A percentile compares a stretch with the other conserved stretches of the same genome.
These are phyloP conservation scores for Dissophora globulifera DNA, from an alignment of 192 early-diverging fungal genomes.

Conservation along the genomic window DNA sequence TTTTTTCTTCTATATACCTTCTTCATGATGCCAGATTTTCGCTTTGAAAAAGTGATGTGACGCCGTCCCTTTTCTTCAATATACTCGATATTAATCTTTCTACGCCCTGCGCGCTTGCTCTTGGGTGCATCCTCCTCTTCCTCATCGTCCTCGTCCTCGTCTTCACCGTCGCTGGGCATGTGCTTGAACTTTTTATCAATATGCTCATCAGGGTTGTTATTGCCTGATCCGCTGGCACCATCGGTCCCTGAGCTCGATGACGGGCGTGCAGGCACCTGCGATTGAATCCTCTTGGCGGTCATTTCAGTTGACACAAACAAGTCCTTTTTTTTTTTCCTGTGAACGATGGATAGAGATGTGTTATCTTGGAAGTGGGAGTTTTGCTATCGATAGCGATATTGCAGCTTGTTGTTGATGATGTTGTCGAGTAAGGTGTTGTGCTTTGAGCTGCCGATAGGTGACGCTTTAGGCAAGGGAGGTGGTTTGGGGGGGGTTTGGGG, in stretches of 20 bases:
- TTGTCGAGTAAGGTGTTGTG: no score
- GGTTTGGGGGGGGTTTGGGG: no score
- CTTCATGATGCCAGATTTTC: slow-evolving; percentile 98
- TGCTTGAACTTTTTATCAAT: slow-evolving; percentile 54
- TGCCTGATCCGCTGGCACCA: neutral
- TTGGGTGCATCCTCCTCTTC: slow-evolving; percentile 62
- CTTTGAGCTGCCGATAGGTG: no score
- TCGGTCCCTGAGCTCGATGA: slow-evolving; percentile 17
- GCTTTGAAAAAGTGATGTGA: slow-evolving; percentile 95
- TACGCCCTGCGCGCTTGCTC: slow-evolving; percentile 78
- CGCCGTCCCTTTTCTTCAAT: slow-evolving; percentile 94
- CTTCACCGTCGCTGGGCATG: slow-evolving; percentile 60
- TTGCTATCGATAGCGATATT: no score
- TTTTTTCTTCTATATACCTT: no score
- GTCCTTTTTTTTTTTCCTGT: neutral
- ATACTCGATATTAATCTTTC: slow-evolving; percentile 97
- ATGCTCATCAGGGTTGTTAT: slow-evolving; percentile 28
- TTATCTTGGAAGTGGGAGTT: no score
- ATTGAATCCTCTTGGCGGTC: slow-evolving; percentile 19
- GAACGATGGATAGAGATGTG: neutral
- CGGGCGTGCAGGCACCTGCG: slow-evolving; percentile 2
- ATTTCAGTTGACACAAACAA: neutral
- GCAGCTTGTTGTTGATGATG: no score
- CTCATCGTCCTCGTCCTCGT: slow-evolving; percentile 74
- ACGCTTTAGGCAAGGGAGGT: no score